Percentiles rank a stretch among this genome's conserved stretches.
These are phyloP conservation scores for Stygiomarasmius scandens DNA, from an alignment of 1,284 basidiomycete species.

Conservation along the genomic window DNA sequence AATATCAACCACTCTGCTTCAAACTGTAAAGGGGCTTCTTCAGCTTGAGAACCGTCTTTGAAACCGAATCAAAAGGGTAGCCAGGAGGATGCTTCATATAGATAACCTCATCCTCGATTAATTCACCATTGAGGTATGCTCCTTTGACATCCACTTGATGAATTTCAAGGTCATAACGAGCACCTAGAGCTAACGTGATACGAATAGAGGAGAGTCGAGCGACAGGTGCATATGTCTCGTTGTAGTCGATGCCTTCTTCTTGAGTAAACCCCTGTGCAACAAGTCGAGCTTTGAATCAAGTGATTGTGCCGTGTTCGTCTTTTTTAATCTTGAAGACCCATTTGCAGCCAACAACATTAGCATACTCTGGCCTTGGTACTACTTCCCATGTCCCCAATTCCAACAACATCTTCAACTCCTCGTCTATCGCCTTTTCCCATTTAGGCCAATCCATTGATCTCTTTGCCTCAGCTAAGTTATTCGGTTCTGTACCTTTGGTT, in stretches of 20 bases:
- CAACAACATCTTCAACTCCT: slow-evolving; percentile 26
- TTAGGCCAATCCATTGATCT: background rate
- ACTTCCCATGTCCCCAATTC: slow-evolving; percentile 27
- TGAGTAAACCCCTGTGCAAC: slow-evolving; percentile 44
- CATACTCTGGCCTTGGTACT: slow-evolving; percentile 20
- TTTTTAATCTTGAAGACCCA: slow-evolving; percentile 42
- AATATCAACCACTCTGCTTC: slow-evolving; percentile 4
- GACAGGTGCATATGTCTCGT: slow-evolving; percentile 37
- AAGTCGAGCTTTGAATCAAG: slow-evolving; percentile 38
- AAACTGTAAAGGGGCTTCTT: slow-evolving; percentile 4
- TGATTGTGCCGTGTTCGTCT: slow-evolving; percentile 31
- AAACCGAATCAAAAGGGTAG: slow-evolving; percentile 12
- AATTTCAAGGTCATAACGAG: slow-evolving; percentile 25
- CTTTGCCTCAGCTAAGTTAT: background rate
- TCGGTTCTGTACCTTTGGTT: background rate
- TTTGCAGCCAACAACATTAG: slow-evolving; percentile 27
- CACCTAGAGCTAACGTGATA: slow-evolving; percentile 29
- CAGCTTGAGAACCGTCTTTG: background rate
- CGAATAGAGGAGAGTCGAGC: slow-evolving; percentile 32
- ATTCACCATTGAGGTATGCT: slow-evolving; percentile 12
- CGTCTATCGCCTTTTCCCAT: slow-evolving; percentile 32
- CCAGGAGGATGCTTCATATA: slow-evolving; percentile 24
- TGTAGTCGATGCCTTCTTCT: slow-evolving; percentile 39
- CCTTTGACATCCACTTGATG: slow-evolving; percentile 11
- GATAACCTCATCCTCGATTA: slow-evolving; percentile 21